Conservation (phyloP, 305 asterid species). For the Fraxinus ornus region DNA sequence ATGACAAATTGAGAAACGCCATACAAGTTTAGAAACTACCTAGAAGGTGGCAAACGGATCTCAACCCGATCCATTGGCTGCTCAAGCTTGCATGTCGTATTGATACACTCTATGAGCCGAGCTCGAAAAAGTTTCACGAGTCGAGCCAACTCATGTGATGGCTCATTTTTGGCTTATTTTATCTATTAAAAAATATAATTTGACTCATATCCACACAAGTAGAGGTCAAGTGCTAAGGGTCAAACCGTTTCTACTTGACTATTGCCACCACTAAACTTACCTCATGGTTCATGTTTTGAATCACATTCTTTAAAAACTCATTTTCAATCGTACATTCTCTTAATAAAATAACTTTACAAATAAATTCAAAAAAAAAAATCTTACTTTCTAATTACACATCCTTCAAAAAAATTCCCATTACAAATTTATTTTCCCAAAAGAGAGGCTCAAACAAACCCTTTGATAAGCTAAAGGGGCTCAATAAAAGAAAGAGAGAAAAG, state of each 20-base stretch:
- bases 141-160: not conserved
- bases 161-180: not conserved
- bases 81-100: not conserved
- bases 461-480: not conserved
- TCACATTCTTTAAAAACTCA: too few species aligned
- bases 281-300: not conserved
- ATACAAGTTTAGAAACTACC: conserved; percentile 23
- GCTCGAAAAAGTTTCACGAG: not conserved
- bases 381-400: not conserved
- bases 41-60: not conserved
- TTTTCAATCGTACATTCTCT: not conserved
- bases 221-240: not conserved
- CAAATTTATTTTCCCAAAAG: not conserved
- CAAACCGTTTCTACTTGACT: not conserved
- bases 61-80: not conserved
- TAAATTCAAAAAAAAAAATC: too few species aligned
- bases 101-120: not conserved
- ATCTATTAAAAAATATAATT: not conserved
- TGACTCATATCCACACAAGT: not conserved
- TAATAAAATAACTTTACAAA: too few species aligned
- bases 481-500: not conserved
- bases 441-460: not conserved
- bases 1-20: not conserved
- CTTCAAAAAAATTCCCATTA: too few species aligned
- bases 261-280: not conserved